phyloP scores from a whole-genome alignment of 1,284 basidiomycete species.

The Trametes sp. region DNA sequence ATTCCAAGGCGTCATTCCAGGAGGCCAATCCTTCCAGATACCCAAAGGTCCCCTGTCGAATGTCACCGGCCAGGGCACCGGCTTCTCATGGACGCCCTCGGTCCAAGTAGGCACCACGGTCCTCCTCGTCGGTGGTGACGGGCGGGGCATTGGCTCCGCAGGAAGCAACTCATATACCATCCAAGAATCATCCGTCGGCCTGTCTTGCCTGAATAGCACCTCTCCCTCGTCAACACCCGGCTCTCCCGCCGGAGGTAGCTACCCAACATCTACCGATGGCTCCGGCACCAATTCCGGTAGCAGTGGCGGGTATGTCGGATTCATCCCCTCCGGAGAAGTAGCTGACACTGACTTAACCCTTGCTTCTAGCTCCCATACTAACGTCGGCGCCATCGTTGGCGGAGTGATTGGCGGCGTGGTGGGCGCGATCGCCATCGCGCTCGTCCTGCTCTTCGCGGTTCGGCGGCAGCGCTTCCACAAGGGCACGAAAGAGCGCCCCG shows the following conservation, averaged over 20 bases:
- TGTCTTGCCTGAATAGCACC: constrained; percentile 59
- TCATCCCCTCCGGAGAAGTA: neutral
- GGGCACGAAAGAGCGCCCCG: constrained; percentile 58
- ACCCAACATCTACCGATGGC: constrained; percentile 61
- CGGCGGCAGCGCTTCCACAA: constrained; percentile 52
- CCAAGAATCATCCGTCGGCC: constrained; percentile 50
- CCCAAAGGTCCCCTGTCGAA: constrained; percentile 54
- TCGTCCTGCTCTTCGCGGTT: constrained; percentile 59
- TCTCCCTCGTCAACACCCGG: constrained; percentile 82
- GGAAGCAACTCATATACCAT: constrained; percentile 69
- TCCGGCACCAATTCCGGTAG: constrained; percentile 29
- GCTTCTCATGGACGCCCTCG: constrained; percentile 74
- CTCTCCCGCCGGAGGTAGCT: constrained; percentile 75
- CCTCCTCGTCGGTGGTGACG: constrained; percentile 70
- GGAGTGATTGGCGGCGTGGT: constrained; percentile 72
- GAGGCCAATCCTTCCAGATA: constrained; percentile 75
- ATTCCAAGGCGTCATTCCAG: constrained; percentile 80
- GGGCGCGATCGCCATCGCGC: constrained; percentile 50
- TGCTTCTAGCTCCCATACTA: constrained; percentile 40
- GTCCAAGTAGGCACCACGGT: constrained; percentile 70
- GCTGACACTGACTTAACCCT: neutral
- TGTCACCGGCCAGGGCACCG: constrained; percentile 55
- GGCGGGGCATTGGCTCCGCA: constrained; percentile 68
- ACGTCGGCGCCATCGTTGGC: constrained; percentile 73
- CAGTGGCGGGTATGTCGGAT: constrained; percentile 18